Base-by-base conservation (phyloP, 2,329 filamentous ascomycete genomes). In the Monosporascus sp. region DNA sequence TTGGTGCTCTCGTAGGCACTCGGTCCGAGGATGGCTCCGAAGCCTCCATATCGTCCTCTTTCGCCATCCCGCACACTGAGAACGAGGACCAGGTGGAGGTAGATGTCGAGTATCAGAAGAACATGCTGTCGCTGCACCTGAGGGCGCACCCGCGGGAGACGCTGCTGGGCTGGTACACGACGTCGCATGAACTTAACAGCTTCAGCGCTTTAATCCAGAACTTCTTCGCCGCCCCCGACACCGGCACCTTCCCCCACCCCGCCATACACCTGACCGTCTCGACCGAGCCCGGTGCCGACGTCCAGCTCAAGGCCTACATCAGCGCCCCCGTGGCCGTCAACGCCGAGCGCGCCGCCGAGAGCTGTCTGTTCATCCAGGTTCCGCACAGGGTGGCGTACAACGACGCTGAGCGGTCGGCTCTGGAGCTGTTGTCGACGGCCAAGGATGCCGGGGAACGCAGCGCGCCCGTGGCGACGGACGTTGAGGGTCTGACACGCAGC, bases 71-170 rank as follows among this genome's bases (percentile, higher is more conserved):
- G 62, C 94, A 99, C 79, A 97, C 93, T 64, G 94, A 99, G 78
- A 96, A 93, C 64, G 89, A 92, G 71, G 94, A 99, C 75, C 94
- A 99, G 76, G 94, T 99, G 67, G 94, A 99, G 76, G 94, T 99
- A 60, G 94, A 99, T 72, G 96, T 99, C 82, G 94, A 99, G 76
- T 99, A 97, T 76, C 94, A 99, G 78, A 97, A 97, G 84, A 92
- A 93, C 74, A 99, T 99, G 94, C 86, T 97, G 54, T 88, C 90
- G 56, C 80, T 99, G 65, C 93, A 96, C 72, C 85, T 97, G 64
- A 93, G 93, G 76, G 93, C 92, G 54, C 89, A 91, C 73, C 94
- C 94, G 49, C 90, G 91, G 74, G 94, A 99, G 76, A 85, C 91
- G 52, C 84, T 99, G 55, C 88, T 99, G 58, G 94, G 94, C 68